Conservation (phyloP, 805 yeast genomes). For the Zygoascus bituminiphila region DNA sequence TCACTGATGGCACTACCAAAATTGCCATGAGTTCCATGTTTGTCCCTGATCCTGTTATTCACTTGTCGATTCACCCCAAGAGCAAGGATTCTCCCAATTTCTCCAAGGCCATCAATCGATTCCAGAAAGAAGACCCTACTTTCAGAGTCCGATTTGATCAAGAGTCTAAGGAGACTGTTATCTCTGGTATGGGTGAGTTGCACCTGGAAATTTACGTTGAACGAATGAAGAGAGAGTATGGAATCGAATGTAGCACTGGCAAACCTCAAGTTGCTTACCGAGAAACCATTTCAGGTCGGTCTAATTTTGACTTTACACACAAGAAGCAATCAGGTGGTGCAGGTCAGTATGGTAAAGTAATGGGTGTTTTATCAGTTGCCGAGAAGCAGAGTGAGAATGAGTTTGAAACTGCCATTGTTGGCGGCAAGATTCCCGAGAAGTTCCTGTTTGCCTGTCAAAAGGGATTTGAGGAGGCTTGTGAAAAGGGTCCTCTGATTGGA, state of each 20-base stretch:
- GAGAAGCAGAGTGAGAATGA: slow-evolving; percentile 37
- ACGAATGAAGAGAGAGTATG: slow-evolving; percentile 95
- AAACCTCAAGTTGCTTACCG: slow-evolving; percentile 97
- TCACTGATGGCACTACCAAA: slow-evolving; percentile 71
- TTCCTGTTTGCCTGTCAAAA: slow-evolving; percentile 87
- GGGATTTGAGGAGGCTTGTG: slow-evolving; percentile 91
- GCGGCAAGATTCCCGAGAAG: slow-evolving; percentile 96
- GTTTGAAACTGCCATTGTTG: slow-evolving; percentile 83
- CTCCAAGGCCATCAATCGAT: slow-evolving; percentile 93
- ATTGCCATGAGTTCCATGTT: slow-evolving; percentile 96
- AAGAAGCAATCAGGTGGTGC: slow-evolving; percentile 99
- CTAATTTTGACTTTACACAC: slow-evolving; percentile 87
- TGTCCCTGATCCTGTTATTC: slow-evolving; percentile 98
- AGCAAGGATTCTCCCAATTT: slow-evolving; percentile 81
- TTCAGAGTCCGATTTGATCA: slow-evolving; percentile 85
- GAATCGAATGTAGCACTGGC: slow-evolving; percentile 91
- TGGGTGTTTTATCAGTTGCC: slow-evolving; percentile 55
- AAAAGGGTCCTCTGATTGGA: slow-evolving; percentile 95
- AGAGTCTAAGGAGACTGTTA: slow-evolving; percentile 88
- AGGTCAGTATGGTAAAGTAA: slow-evolving; percentile 96
- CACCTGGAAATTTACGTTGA: slow-evolving; percentile 97
- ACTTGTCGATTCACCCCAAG: slow-evolving; percentile 82
- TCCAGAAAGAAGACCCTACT: slow-evolving; percentile 98
- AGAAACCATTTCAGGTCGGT: slow-evolving; percentile 70
- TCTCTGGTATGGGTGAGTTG: slow-evolving; percentile 97